Evolutionary conservation across 2,329 filamentous ascomycete genomes (phyloP), one percentile per base, ranked within the genome.

Genomic region (Graphilbum fragrans): DNA sequence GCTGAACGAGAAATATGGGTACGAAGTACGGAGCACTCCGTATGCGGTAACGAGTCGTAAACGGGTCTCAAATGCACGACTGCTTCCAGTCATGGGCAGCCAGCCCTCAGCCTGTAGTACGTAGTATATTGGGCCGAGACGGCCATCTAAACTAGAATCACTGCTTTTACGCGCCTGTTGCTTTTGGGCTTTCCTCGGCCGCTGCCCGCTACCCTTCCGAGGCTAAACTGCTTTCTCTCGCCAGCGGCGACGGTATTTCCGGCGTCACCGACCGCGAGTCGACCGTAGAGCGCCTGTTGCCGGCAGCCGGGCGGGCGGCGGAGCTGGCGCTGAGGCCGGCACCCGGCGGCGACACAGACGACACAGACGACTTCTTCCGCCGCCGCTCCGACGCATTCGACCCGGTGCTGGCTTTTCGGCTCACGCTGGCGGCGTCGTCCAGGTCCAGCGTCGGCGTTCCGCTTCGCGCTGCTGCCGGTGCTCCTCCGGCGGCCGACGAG

Each of bases 211-310:
- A n/a, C n/a, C n/a, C n/a, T n/a, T 23, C 35, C 16, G 20, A 34
- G 5, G 31, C 35, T n/a, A 59, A 47, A 37, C 58, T 69, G 45
- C 63, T 69, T 49, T 70, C 70, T 39, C 60, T 62, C 7, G 69
- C 66, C 45, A 77, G 53, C 3, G 71, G 72, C 3, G 72, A 75
- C 5, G 71, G 61, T 17, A 63, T 62, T 34, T 77, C 72, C 1
- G 72, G 72, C 5, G 72, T 74, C 3, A 69, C 61, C 5, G 70
- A 74, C 39, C 72, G 58, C 4, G 67, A 69, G 37, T 43, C 41
- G 18, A 18, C 9, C 1, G 38, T 75, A 70, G 4, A 59, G 58
- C 0, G 61, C 61, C 0, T 65, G 56, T 27, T 69, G 61, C 52
- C 17, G 64, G 50, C 46, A 61, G 33, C 40, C 45, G 46, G 27